Conservation (phyloP, 352 stramenopile genomes). For the Thraustotheca clavata region DNA sequence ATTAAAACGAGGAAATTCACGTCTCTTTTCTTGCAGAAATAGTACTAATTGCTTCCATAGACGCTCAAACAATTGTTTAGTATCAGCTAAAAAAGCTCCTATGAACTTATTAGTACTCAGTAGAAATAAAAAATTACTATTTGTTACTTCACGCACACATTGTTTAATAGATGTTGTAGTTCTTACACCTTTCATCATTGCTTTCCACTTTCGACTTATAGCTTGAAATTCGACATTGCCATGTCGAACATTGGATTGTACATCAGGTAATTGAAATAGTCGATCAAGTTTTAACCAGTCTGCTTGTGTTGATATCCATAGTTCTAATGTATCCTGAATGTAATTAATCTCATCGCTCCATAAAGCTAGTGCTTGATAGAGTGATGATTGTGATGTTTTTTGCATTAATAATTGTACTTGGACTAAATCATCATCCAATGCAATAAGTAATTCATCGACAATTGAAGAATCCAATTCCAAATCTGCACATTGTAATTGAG, state of each 20-base stretch:
- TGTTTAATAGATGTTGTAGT: conserved; percentile 37
- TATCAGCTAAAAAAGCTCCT: conserved; percentile 36
- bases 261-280: conserved; percentile 42
- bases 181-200: conserved; percentile 52
- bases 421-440: conserved; percentile 17
- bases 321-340: conserved; percentile 50
- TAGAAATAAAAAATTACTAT: conserved; percentile 15
- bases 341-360: conserved; percentile 55
- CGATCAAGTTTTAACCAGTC: conserved; percentile 40
- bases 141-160: conserved; percentile 56
- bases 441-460: conserved; percentile 3
- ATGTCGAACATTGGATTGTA: conserved; percentile 46
- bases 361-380: conserved; percentile 13
- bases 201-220: conserved; percentile 56
- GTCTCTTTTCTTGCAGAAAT: conserved; percentile 54
- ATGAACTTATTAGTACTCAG: background rate
- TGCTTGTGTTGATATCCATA: conserved; percentile 41
- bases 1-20: conserved; percentile 45
- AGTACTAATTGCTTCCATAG: conserved; percentile 43
- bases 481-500: conserved; percentile 2
- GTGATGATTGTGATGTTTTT: conserved; percentile 9
- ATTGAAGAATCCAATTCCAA: background rate
- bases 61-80: conserved; percentile 36
- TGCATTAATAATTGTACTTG: conserved; percentile 17
- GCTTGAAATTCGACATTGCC: conserved; percentile 51